Conservation (phyloP, 768 basidiomycete genomes). For the Lactarius evosmus region DNA sequence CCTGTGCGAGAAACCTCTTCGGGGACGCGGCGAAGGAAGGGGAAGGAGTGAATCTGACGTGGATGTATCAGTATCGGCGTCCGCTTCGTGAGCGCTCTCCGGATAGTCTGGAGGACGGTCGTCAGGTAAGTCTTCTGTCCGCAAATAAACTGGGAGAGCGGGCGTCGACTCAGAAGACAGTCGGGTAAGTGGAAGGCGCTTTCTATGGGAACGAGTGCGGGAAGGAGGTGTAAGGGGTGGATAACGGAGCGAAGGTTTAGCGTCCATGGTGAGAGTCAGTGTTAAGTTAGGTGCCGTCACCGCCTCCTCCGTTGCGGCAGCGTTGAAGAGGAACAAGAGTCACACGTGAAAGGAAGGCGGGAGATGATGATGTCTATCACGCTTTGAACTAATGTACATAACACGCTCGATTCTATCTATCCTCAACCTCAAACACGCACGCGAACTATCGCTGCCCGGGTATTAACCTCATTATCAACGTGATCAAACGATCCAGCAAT, state of each 20-base stretch:
- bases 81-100: slow-evolving; percentile 73
- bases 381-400: no score
- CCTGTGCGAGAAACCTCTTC: slow-evolving; percentile 37
- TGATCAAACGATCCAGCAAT: slow-evolving; percentile 27
- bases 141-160: slow-evolving; percentile 62
- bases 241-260: slow-evolving; percentile 8
- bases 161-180: slow-evolving; percentile 65
- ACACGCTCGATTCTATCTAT: neutral
- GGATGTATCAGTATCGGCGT: slow-evolving; percentile 63
- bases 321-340: neutral
- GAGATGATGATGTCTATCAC: neutral
- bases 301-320: neutral
- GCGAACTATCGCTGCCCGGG: slow-evolving; percentile 1
- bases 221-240: slow-evolving; percentile 27
- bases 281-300: neutral
- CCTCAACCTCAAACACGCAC: slow-evolving; percentile 14
- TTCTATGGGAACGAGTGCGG: slow-evolving; percentile 43
- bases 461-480: neutral
- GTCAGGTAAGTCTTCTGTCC: slow-evolving; percentile 36
- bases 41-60: slow-evolving; percentile 33
- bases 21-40: slow-evolving; percentile 37
- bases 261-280: slow-evolving; percentile 9
- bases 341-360: neutral
- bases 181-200: slow-evolving; percentile 52
- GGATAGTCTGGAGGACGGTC: slow-evolving; percentile 74